Evolutionary conservation across 2,329 filamentous ascomycete species (phyloP).

Genomic region (Ceratocystis huliohia): DNA sequence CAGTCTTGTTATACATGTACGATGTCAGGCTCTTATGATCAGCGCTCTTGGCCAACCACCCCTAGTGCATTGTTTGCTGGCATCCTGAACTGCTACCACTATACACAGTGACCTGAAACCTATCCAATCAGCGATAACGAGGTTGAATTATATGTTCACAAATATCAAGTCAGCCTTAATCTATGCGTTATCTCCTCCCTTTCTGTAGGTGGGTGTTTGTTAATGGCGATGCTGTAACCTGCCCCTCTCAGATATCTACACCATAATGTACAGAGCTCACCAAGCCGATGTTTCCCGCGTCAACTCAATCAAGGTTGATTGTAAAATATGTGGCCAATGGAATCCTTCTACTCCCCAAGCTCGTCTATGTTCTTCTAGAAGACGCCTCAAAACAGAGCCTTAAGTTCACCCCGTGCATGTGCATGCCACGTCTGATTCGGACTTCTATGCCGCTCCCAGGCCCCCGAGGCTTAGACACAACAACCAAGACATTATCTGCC

Average conservation of each 20-base stretch:
- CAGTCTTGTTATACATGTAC: not conserved
- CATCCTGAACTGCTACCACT: not conserved
- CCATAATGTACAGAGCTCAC: not conserved
- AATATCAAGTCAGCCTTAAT: not conserved
- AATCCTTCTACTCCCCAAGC: not conserved
- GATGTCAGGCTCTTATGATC: not conserved
- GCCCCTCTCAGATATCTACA: not conserved
- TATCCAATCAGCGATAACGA: not conserved
- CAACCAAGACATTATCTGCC: not conserved
- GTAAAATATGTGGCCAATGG: not conserved
- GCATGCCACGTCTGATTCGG: not conserved
- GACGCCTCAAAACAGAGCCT: slow-evolving; percentile 2
- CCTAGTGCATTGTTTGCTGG: not conserved
- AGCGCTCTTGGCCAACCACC: not conserved
- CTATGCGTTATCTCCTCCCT: not conserved
- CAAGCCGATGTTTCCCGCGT: not conserved
- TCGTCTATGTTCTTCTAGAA: slow-evolving; percentile 3
- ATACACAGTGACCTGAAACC: not conserved
- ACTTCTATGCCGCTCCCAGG: not conserved
- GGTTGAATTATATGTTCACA: not conserved
- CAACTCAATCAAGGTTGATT: not conserved
- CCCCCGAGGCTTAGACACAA: not conserved
- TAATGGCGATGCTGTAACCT: not conserved
- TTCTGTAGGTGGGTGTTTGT: not conserved
- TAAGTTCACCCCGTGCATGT: not conserved